phyloP scores from a whole-genome alignment of 2,329 filamentous ascomycete genomes.

The Neofusicoccum cordaticola region DNA sequence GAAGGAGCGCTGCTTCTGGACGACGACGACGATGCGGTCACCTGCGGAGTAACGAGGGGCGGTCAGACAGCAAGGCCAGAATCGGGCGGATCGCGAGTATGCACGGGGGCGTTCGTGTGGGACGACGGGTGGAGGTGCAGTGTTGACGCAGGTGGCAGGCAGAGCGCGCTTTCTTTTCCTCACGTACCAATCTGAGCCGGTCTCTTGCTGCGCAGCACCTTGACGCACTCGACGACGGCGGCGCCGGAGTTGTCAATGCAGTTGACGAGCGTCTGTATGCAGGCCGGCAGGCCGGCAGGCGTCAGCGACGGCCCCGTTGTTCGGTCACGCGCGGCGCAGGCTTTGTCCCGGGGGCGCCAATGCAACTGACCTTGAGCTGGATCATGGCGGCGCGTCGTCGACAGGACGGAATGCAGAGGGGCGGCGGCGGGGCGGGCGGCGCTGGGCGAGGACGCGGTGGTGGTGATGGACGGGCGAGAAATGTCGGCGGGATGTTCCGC shows the following conservation, averaged over 20 bases:
- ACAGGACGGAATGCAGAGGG: background rate
- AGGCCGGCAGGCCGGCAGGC: background rate
- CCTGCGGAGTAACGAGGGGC: conserved; percentile 52
- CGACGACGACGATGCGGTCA: conserved; percentile 94
- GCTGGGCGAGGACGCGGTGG: conserved; percentile 1
- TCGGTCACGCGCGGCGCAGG: background rate
- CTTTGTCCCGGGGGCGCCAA: background rate
- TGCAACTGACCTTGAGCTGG: conserved; percentile 46
- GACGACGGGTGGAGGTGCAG: background rate
- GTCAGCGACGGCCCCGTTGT: background rate
- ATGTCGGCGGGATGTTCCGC: conserved; percentile 7
- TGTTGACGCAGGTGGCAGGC: conserved; percentile 1
- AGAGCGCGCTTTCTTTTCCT: background rate
- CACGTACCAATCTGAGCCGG: conserved; percentile 80
- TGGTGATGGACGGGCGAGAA: conserved; percentile 7
- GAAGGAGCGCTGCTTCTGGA: conserved; percentile 88
- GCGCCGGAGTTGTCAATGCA: conserved; percentile 99
- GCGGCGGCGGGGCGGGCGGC: conserved; percentile 23
- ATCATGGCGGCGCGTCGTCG: conserved; percentile 65
- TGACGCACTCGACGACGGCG: conserved; percentile 92
- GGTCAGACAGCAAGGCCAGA: background rate
- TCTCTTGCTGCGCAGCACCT: conserved; percentile 86
- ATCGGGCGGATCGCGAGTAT: background rate
- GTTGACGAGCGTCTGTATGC: conserved; percentile 81
- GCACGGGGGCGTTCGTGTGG: background rate